Base-by-base conservation (phyloP, 1,284 basidiomycete genomes). In the Exobasidium rhododendri region DNA sequence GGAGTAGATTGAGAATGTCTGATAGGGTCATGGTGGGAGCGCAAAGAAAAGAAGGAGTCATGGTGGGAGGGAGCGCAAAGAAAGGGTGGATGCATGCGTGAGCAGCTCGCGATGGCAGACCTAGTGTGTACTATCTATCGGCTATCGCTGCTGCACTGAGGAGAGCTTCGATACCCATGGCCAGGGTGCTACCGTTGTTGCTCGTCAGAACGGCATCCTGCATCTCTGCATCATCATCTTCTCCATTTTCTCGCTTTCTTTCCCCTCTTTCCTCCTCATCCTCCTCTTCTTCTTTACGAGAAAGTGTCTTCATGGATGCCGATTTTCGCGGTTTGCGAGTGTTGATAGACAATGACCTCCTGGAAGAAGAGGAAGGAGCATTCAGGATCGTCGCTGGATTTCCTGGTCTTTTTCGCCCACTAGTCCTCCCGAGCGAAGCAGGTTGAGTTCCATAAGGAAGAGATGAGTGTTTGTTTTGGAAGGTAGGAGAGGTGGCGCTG, bases 81-180 rank as follows among this genome's bases (percentile, higher is more conserved):
- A 45, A 43, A 43, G 40, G 3, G 44, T n/a, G 3, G 17, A 22
- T n/a, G 24, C 17, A n/a, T n/a, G 3, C 4, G 24, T 45, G 44
- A 45, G 3, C 44, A 22, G 17, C 44, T 4, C n/a, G 10, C 40
- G 13, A 50, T 50, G 47, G 26, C 2, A 20, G 2, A 7, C 17
- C 6, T 17, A 10, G 4, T 26, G 28, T 6, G 14, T 26, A 13
- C n/a, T n/a, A 50, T n/a, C 47, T 50, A 32, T 55, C 52, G 29
- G 52, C 52, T 32, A 55, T 55, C 5, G 52, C 52, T 30, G 52
- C 52, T 4, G 52, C 52, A 44, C 52, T 55, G 3, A 55, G 52
- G 14, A 55, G 30, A 35, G 52, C 52, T 29, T 55, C 52, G 28
- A 55, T 55, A 22, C 52, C 52, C 20, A 55, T 26, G 3, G 14